A percentile compares a stretch with the other conserved stretches of the same genome.
Conservation (phyloP, 176 grass and related monocot species). For the Guadua angustifolia region DNA sequence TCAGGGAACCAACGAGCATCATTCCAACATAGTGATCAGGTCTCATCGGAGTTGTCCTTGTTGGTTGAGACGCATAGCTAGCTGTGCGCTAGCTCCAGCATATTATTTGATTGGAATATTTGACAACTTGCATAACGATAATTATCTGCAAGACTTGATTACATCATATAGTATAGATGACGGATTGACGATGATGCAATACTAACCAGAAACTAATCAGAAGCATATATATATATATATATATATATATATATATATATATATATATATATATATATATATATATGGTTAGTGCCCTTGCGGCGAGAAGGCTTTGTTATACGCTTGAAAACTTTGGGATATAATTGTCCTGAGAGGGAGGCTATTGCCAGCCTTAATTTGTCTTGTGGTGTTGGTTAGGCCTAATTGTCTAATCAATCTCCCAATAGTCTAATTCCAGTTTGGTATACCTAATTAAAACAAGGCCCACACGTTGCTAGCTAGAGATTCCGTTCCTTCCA, state of each 20-base stretch:
- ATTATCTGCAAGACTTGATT: conserved; percentile 12
- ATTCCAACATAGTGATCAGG: conserved; percentile 35
- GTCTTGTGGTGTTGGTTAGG: conserved; percentile 49
- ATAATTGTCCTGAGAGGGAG: conserved; percentile 1
- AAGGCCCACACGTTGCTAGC: conserved; percentile 49
- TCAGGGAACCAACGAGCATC: background rate
- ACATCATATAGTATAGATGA: background rate
- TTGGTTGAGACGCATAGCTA: conserved; percentile 43
- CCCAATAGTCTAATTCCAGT: conserved; percentile 37
- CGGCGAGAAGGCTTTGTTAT: conserved; percentile 5
- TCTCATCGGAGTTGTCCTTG: conserved; percentile 42
- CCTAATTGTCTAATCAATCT: conserved; percentile 44
- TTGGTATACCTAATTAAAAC: conserved; percentile 49
- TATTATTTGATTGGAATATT: conserved; percentile 40
- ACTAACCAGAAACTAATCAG: conserved; percentile 11
- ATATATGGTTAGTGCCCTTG: background rate
- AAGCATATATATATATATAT: background rate
- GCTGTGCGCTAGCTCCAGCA: conserved; percentile 23
- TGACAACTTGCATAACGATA: background rate
- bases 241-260: too few relatives aligned
- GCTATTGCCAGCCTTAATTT: conserved; percentile 26
- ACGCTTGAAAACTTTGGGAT: conserved; percentile 23
- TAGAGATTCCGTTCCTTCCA: conserved; percentile 39
- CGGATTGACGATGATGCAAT: background rate
- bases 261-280: too few relatives aligned